These are phyloP conservation scores for Lentinula edodes DNA, from an alignment of 768 basidiomycete genomes.

Conservation along the genomic window DNA sequence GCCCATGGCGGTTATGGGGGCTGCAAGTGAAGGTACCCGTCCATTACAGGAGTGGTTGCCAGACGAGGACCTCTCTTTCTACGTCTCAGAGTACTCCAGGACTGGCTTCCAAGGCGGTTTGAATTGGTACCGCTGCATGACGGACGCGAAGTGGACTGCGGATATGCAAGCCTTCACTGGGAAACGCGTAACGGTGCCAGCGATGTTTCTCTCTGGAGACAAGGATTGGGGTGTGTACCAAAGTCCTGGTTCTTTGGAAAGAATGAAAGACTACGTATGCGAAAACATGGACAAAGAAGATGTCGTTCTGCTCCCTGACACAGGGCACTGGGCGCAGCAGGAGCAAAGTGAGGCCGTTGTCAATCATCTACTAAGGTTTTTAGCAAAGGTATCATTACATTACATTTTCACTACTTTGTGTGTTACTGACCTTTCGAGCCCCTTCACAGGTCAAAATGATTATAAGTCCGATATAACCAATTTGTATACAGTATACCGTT, in stretches of 20 bases:
- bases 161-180: conserved; percentile 42
- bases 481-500: neutral
- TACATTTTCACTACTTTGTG: neutral
- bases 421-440: neutral
- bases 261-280: conserved; percentile 34
- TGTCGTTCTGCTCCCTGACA: conserved; percentile 47
- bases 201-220: conserved; percentile 51
- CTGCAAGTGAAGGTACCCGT: conserved; percentile 4
- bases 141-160: conserved; percentile 26
- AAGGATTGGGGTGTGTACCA: conserved; percentile 63
- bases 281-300: conserved; percentile 34
- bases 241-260: conserved; percentile 38
- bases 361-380: conserved; percentile 33
- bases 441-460: neutral
- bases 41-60: conserved; percentile 37
- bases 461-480: neutral
- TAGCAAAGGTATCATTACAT: conserved; percentile 18
- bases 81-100: conserved; percentile 40
- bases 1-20: conserved; percentile 38
- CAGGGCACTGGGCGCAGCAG: conserved; percentile 65
- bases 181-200: conserved; percentile 43
- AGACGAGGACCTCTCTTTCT: conserved; percentile 42
- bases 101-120: conserved; percentile 64
- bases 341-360: conserved; percentile 43
- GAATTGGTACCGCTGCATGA: conserved; percentile 46